These are phyloP conservation scores for Solanum hybrid DNA, from an alignment of 305 asterid genomes.

Conservation along the genomic window DNA sequence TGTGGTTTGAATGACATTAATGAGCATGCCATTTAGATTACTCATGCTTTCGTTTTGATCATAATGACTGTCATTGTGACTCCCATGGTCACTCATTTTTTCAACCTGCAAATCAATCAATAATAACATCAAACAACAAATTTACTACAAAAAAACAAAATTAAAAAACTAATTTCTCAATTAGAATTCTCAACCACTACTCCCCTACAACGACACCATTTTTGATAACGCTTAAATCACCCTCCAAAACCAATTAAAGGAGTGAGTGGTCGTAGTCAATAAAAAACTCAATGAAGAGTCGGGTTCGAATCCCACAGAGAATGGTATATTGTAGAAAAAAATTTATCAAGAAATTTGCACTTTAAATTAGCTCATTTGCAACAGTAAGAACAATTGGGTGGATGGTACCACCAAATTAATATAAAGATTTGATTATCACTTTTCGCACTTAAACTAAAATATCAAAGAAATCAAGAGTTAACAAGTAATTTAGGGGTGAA, in stretches of 20 bases:
- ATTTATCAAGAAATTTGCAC: neutral
- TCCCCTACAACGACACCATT: neutral
- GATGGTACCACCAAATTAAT: no score
- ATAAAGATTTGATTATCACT: no score
- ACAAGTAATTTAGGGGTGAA: no score
- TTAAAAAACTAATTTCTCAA: neutral
- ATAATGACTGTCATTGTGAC: neutral
- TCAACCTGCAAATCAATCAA: neutral
- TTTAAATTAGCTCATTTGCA: neutral
- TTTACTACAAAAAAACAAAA: no score
- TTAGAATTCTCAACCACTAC: neutral
- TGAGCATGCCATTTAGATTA: neutral
- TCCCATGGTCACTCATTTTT: neutral
- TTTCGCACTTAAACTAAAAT: no score
- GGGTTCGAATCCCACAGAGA: neutral
- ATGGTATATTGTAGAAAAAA: neutral
- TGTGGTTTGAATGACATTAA: neutral
- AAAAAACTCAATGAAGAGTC: neutral
- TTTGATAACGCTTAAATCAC: neutral
- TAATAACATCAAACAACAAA: neutral
- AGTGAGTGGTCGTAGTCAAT: neutral
- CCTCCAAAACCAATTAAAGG: neutral
- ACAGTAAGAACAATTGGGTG: no score
- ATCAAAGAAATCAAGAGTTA: no score
- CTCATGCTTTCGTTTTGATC: neutral